A percentile compares a stretch with the other conserved stretches of the same genome.
Evolutionary conservation across 2,329 filamentous ascomycete genomes (phyloP).

Genomic region (Parastagonospora avenae): DNA sequence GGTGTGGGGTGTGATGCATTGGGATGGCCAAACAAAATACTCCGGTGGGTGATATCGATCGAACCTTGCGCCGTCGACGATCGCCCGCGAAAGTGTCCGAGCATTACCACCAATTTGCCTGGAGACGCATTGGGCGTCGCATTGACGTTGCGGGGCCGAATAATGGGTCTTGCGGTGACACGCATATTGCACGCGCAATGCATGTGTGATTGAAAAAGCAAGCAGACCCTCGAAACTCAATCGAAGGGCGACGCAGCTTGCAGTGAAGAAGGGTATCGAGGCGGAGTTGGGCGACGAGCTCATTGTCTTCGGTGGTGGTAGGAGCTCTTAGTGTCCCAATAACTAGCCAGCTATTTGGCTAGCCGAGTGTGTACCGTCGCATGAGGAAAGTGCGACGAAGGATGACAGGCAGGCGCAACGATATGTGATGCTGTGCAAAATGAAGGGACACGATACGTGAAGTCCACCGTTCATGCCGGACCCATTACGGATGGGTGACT

Average conservation of each 20-base stretch:
- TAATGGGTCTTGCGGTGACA: conserved; percentile 29
- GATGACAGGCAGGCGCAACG: neutral
- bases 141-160: conserved; percentile 37
- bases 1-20: conserved; percentile 25
- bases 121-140: conserved; percentile 24
- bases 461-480: conserved; percentile 4
- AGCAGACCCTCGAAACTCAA: neutral
- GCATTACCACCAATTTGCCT: conserved; percentile 33
- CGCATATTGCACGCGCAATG: conserved; percentile 24
- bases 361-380: conserved; percentile 5
- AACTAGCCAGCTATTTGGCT: conserved; percentile 5
- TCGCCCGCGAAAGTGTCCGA: conserved; percentile 45
- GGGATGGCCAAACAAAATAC: conserved; percentile 37
- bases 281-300: neutral
- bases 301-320: conserved; percentile 3
- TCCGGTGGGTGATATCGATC: conserved; percentile 43
- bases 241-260: neutral
- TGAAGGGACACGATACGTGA: conserved; percentile 1
- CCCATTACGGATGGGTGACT: conserved; percentile 16
- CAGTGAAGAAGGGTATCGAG: conserved; percentile 4
- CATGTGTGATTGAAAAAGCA: neutral
- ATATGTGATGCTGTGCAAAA: conserved; percentile 1
- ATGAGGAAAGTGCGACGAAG: conserved; percentile 9
- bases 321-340: conserved; percentile 8
- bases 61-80: conserved; percentile 38